Conservation (phyloP, 805 yeast genomes). For the Hyphopichia homilentoma region DNA sequence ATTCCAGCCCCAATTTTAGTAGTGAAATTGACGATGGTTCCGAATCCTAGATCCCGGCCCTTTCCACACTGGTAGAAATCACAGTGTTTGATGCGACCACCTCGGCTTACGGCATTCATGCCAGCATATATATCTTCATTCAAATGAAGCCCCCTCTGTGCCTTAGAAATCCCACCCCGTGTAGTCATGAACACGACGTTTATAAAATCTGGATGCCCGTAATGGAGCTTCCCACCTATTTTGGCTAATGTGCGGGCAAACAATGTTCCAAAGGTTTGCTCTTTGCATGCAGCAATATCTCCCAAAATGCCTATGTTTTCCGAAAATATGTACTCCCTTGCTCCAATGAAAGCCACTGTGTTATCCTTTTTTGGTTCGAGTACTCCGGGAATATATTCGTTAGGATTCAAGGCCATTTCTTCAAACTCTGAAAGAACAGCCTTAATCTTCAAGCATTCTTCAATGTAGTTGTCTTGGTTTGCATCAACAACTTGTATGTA, state of each 20-base stretch:
- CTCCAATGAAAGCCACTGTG: conserved; percentile 89
- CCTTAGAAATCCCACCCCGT: conserved; percentile 93
- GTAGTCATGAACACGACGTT: conserved; percentile 91
- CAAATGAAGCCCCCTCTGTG: conserved; percentile 87
- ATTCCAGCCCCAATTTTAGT: conserved; percentile 97
- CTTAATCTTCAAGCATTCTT: conserved; percentile 88
- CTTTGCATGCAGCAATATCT: conserved; percentile 96
- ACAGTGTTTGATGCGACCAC: conserved; percentile 92
- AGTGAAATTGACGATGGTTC: conserved; percentile 87
- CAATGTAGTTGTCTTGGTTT: conserved; percentile 91
- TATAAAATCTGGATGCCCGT: conserved; percentile 95
- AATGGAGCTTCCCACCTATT: conserved; percentile 91
- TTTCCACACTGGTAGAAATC: conserved; percentile 97
- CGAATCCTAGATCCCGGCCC: conserved; percentile 93
- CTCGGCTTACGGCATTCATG: conserved; percentile 82
- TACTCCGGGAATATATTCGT: conserved; percentile 56
- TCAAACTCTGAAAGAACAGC: conserved; percentile 89
- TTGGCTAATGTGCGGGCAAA: conserved; percentile 92
- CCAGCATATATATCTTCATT: conserved; percentile 97
- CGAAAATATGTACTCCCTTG: conserved; percentile 91
- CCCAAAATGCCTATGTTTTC: conserved; percentile 91
- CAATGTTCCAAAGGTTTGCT: conserved; percentile 93
- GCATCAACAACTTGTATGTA: conserved; percentile 95
- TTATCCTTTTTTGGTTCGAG: conserved; percentile 3
- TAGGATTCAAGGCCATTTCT: conserved; percentile 57